Base-by-base conservation (phyloP, 129 eudicot genomes). In the Chrysanthemum seticuspe region DNA sequence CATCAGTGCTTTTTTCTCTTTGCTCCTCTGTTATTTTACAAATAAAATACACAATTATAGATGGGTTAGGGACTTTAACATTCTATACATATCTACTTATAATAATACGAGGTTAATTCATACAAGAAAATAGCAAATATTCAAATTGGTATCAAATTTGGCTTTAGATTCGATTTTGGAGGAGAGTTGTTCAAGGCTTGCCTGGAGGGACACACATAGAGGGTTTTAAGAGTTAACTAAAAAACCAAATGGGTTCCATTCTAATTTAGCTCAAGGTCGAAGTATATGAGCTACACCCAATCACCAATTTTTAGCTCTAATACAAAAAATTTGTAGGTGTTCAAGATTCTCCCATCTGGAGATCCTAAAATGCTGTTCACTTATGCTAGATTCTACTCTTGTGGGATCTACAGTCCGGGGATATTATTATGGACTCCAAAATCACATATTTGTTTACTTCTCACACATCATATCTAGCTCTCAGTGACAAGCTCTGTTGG, bases 1-100 rank as follows among this genome's bases (percentile, higher is more conserved):
- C 76, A 34, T 73, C 80, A 56, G 81, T 65, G 71, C 31, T 80
- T 74, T 87, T 80, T 74, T 87, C 98, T 62, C 70, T 76, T 34
- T 70, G 74, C 25, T 85, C 89, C 73, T 84, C 86, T 57, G 75
- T 68, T 58, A 66, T 82, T 34, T 80, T 70, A 61, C 29, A 68
- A 69, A 70, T 21, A 68, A 57, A 74, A 70, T 57, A 54, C 50
- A 14, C 51, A 53, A 23, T 27, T 14, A 57, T 57, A 57, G 27
- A 15, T 36, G 45, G 6, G 45, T 36, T 36, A 36, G 45, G 62
- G 62, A 29, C 34, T 29, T 70, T 48, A 56, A 45, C 27, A 67
- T 57, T 66, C n/a, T 12, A 14, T 19, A 10, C 23, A 10, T 54
- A 70, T 34, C 36, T 70, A 4, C 51, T 8, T 31, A 15, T 40